Evolutionary conservation across 306 rosid genomes (phyloP).

Genomic region (Datisca glomerata): DNA sequence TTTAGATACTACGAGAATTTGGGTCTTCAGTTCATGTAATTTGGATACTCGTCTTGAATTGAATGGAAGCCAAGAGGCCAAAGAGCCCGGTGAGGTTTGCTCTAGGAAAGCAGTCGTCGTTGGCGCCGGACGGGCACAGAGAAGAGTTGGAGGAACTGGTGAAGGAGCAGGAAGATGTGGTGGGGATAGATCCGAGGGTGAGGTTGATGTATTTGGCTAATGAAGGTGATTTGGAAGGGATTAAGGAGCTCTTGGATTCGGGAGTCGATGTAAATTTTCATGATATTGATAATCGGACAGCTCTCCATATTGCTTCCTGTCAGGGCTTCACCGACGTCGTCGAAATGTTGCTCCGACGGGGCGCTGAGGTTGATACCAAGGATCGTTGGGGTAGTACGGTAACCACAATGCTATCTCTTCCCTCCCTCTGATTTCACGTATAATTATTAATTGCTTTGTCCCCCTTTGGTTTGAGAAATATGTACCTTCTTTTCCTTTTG

Average conservation of each 20-base stretch:
- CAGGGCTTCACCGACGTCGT: conserved; percentile 63
- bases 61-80: not conserved
- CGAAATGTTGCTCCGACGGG: conserved; percentile 47
- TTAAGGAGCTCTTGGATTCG: conserved; percentile 45
- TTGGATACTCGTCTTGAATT: too few relatives aligned
- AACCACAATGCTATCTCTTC: conserved; percentile 6
- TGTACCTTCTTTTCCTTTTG: too few relatives aligned
- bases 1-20: too few relatives aligned
- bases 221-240: conserved; percentile 78
- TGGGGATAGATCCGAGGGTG: conserved; percentile 46
- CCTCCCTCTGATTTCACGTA: not conserved
- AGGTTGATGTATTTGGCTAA: conserved; percentile 69
- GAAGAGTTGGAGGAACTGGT: conserved; percentile 11
- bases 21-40: too few relatives aligned
- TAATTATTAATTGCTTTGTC: too few relatives aligned
- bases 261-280: conserved; percentile 63
- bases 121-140: conserved; percentile 53
- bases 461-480: too few relatives aligned
- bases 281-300: conserved; percentile 78
- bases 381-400: conserved; percentile 99
- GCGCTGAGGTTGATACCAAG: conserved; percentile 44
- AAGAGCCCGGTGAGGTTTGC: conserved; percentile 47
- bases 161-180: conserved; percentile 3
- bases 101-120: conserved; percentile 72
- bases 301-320: conserved; percentile 82